A percentile compares a stretch with the other conserved stretches of the same genome.
Conservation (phyloP, 495 filamentous ascomycete species). For the Neurospora sp. region DNA sequence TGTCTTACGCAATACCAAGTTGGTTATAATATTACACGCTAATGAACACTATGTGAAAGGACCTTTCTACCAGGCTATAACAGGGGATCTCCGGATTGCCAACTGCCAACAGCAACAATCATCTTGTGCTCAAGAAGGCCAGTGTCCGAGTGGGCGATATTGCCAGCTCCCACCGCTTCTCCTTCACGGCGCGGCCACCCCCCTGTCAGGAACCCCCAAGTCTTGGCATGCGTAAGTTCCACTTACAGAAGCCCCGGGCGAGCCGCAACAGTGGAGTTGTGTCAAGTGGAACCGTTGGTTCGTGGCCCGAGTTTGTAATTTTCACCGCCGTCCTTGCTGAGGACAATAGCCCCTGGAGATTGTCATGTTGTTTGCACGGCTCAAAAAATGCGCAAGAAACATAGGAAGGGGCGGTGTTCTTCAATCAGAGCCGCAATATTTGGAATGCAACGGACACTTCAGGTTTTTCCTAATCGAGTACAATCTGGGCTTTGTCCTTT, state of each 20-base stretch:
- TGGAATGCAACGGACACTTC: neutral
- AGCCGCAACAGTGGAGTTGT: neutral
- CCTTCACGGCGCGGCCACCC: neutral
- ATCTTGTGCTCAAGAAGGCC: neutral
- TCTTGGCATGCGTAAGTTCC: neutral
- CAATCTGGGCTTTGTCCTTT: neutral
- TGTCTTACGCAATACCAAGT: neutral
- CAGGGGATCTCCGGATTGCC: neutral
- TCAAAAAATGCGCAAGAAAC: neutral
- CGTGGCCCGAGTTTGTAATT: neutral
- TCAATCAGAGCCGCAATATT: neutral
- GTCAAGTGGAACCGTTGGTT: neutral
- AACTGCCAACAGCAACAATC: neutral
- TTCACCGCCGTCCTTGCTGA: neutral
- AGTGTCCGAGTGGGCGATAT: neutral
- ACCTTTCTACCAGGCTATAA: neutral
- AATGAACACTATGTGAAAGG: neutral
- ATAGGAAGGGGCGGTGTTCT: neutral
- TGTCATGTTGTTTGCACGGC: neutral
- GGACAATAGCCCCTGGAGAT: neutral
- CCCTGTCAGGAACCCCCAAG: neutral
- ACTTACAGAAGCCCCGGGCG: neutral
- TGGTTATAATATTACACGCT: neutral
- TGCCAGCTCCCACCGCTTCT: neutral
- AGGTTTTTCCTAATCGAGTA: neutral